Evolutionary conservation across 2,329 filamentous ascomycete species (phyloP).

Genomic region (Alternaria viburni): DNA sequence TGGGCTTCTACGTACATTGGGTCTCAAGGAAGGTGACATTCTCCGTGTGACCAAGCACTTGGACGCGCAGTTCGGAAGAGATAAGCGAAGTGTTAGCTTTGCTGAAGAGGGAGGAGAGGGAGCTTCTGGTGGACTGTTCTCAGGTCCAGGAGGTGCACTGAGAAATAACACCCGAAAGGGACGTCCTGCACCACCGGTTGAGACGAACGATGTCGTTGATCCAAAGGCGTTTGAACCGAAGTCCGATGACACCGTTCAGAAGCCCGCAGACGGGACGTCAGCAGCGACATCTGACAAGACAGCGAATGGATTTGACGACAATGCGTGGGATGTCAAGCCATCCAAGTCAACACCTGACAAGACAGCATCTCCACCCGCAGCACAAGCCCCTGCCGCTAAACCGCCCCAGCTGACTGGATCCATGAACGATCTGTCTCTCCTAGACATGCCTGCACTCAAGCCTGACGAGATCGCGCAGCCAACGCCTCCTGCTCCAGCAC

Average conservation of each 20-base stretch:
- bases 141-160: conserved; percentile 86
- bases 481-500: conserved; percentile 51
- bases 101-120: conserved; percentile 63
- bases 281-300: conserved; percentile 58
- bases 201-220: conserved; percentile 85
- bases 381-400: conserved; percentile 47
- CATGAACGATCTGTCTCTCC: conserved; percentile 71
- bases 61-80: conserved; percentile 77
- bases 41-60: conserved; percentile 91
- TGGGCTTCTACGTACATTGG: conserved; percentile 80
- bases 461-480: conserved; percentile 50
- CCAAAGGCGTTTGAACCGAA: conserved; percentile 80
- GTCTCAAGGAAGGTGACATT: conserved; percentile 95
- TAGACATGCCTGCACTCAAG: conserved; percentile 56
- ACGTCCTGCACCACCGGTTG: conserved; percentile 83
- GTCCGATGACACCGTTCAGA: conserved; percentile 52
- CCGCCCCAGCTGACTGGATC: conserved; percentile 64
- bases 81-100: conserved; percentile 62
- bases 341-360: conserved; percentile 59
- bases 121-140: conserved; percentile 82
- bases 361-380: conserved; percentile 49
- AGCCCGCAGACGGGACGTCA: conserved; percentile 54
- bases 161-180: conserved; percentile 95
- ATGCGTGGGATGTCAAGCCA: conserved; percentile 96
- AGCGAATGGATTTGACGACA: conserved; percentile 82